Conservation (phyloP, 371 early-diverging fungal species). For the Lichtheimia hyalospora region DNA sequence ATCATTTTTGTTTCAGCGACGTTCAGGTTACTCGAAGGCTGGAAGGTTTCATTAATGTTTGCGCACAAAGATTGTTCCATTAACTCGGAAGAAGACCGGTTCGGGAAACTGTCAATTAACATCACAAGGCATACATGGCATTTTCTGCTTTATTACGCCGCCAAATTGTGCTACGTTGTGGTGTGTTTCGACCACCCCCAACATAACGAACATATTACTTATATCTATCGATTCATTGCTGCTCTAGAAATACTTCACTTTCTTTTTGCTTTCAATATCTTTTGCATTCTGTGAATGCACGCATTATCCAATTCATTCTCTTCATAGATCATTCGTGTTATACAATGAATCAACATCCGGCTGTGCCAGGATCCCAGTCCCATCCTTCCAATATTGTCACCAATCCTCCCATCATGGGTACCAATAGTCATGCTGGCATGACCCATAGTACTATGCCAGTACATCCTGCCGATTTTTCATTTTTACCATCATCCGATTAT, state of each 20-base stretch:
- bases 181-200: neutral
- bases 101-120: slow-evolving; percentile 19
- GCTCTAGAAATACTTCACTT: neutral
- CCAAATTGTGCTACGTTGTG: slow-evolving; percentile 13
- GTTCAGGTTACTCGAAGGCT: slow-evolving; percentile 8
- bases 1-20: slow-evolving; percentile 9
- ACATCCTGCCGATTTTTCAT: slow-evolving; percentile 6
- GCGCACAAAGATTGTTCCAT: slow-evolving; percentile 1
- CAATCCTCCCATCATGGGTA: slow-evolving; percentile 1
- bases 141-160: slow-evolving; percentile 22
- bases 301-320: slow-evolving; percentile 4
- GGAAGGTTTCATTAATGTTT: slow-evolving; percentile 7
- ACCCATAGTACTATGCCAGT: neutral
- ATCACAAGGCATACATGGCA: neutral
- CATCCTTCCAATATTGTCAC: slow-evolving; percentile 8
- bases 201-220: too few relatives aligned
- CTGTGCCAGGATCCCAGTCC: slow-evolving; percentile 8
- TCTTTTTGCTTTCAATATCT: slow-evolving; percentile 5
- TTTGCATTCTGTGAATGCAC: slow-evolving; percentile 19
- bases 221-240: too few relatives aligned
- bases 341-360: slow-evolving; percentile 8
- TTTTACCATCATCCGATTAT: slow-evolving; percentile 1
- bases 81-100: slow-evolving; percentile 10
- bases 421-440: slow-evolving; percentile 11
- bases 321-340: neutral